phyloP scores from a whole-genome alignment of 352 stramenopile genomes.

The Phytopythium vexans region DNA sequence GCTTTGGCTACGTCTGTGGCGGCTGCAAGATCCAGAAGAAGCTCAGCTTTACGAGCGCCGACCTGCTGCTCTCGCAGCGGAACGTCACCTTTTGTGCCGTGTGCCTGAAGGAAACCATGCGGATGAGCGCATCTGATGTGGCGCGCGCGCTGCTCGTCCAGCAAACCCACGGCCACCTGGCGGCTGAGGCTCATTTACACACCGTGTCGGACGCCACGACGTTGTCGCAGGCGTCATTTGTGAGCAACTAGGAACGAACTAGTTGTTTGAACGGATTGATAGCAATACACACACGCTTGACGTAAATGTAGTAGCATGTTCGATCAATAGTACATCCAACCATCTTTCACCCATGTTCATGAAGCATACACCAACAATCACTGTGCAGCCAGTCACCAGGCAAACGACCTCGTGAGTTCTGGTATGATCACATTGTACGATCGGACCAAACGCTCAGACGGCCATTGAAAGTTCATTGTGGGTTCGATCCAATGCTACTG shows the following conservation, averaged over 20 bases:
- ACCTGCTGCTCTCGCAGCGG: conserved; percentile 17
- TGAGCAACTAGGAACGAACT: neutral
- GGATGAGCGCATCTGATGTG: conserved; percentile 15
- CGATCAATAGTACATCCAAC: neutral
- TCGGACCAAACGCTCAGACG: neutral
- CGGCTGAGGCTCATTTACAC: too few species aligned
- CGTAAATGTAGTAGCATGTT: neutral
- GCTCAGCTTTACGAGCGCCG: conserved; percentile 24
- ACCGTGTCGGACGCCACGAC: too few species aligned
- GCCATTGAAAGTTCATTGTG: neutral
- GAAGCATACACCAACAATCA: neutral
- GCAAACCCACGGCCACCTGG: neutral
- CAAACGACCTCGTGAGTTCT: neutral
- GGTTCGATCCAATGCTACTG: neutral
- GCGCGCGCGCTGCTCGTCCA: conserved; percentile 22
- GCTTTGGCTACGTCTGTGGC: conserved; percentile 18
- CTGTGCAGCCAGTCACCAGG: neutral
- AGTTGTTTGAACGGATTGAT: neutral
- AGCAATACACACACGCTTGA: neutral
- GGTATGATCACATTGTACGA: neutral
- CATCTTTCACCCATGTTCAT: neutral
- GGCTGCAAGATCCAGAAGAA: conserved; percentile 22
- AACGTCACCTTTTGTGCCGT: conserved; percentile 31
- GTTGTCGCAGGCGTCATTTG: too few species aligned
- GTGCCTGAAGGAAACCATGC: conserved; percentile 25